A percentile compares a stretch with the other conserved stretches of the same genome.
Conservation (phyloP, 2,329 filamentous ascomycete species). For the Xylaria sp. region DNA sequence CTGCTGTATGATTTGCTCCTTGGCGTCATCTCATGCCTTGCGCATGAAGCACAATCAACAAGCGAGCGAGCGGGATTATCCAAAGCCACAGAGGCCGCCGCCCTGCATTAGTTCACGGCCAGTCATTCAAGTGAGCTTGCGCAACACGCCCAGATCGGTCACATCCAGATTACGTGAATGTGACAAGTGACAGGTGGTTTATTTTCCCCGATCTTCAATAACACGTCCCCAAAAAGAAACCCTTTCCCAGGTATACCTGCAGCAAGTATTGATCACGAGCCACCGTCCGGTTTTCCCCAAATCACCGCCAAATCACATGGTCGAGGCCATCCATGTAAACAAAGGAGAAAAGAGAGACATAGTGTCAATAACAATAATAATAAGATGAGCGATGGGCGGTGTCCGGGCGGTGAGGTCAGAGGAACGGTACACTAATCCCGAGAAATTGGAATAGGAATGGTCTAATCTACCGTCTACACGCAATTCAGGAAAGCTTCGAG, state of each 20-base stretch:
- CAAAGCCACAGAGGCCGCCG: conserved; percentile 25
- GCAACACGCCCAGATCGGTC: conserved; percentile 19
- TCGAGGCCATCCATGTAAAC: neutral
- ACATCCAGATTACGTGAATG: conserved; percentile 15
- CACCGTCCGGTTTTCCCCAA: neutral
- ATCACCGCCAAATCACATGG: conserved; percentile 2
- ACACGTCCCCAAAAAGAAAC: conserved; percentile 23
- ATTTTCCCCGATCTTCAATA: conserved; percentile 11
- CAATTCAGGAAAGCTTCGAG: conserved; percentile 19
- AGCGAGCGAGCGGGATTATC: conserved; percentile 7
- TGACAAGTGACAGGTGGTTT: conserved; percentile 18
- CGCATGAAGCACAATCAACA: conserved; percentile 14
- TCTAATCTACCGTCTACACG: neutral
- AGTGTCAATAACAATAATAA: neutral
- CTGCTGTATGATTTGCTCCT: neutral
- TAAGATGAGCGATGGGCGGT: conserved; percentile 13
- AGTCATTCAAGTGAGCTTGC: neutral
- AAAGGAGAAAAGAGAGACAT: neutral
- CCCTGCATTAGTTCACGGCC: conserved; percentile 7
- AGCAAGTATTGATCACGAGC: conserved; percentile 24
- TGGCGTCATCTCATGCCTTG: conserved; percentile 4
- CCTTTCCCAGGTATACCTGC: conserved; percentile 19
- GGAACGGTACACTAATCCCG: neutral
- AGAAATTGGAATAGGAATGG: neutral
- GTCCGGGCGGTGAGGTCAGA: conserved; percentile 15